These are phyloP conservation scores for Trichoderma aggressivum DNA, from an alignment of 2,329 filamentous ascomycete genomes.

Conservation along the genomic window DNA sequence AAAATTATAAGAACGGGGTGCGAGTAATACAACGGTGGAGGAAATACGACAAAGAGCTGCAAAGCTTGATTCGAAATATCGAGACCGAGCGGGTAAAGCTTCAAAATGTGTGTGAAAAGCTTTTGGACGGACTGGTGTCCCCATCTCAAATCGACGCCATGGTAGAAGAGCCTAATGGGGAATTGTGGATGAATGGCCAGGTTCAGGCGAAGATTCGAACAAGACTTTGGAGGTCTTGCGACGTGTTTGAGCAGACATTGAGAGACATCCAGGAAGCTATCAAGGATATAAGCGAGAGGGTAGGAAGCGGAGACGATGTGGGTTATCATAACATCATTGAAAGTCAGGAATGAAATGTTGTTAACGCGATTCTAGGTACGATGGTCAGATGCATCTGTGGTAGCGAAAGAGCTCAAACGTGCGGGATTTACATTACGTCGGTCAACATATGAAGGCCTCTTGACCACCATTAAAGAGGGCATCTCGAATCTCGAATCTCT, in stretches of 20 bases:
- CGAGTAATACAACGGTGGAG: no score
- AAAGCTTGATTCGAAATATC: not conserved
- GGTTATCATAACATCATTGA: not conserved
- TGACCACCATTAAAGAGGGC: not conserved
- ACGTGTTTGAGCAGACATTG: not conserved
- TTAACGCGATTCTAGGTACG: not conserved
- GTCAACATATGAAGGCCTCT: not conserved
- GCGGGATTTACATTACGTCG: not conserved
- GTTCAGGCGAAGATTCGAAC: not conserved
- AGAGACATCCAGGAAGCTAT: not conserved
- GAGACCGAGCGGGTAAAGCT: not conserved
- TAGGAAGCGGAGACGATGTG: not conserved
- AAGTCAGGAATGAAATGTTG: not conserved
- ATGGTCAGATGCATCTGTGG: not conserved
- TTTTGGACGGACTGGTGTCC: not conserved
- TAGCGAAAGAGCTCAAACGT: not conserved
- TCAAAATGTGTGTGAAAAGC: not conserved
- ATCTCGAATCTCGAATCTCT: not conserved
- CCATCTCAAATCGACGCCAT: no score
- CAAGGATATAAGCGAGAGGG: not conserved
- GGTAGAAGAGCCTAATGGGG: no score
- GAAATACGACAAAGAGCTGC: not conserved
- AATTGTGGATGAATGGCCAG: not conserved
- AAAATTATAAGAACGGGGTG: no score
- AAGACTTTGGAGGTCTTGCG: not conserved